Evolutionary conservation across 352 stramenopile species (phyloP), one percentile per base, ranked within the genome.

Genomic region (Pythium phragmiticola): DNA sequence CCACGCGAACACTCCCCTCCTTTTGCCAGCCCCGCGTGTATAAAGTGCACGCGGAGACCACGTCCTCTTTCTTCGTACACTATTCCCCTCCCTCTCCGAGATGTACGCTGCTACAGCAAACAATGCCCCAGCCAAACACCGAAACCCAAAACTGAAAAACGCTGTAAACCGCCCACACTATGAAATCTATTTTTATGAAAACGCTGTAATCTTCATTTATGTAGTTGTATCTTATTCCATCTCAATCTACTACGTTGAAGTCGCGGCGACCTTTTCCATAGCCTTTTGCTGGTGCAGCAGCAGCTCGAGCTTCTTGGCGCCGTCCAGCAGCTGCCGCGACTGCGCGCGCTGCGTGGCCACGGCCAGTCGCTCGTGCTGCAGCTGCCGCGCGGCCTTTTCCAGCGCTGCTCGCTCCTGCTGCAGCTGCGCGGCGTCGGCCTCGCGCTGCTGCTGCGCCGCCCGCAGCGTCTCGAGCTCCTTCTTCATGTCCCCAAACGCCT

Each of bases 271-370:
- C 13, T 65, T 42, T 12, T 70, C 62, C 8, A 77, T 58, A 21
- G 51, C 48, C 48, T 80, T 71, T 52, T 89, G 82, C 64, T 86
- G 76, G 43, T 89, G 74, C 28, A 87, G 41, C 66, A 90, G 73
- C 33, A 65, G 65, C 67, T 89, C 82, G 17, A 89, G 73, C 36
- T 88, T 86, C 37, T 76, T 74, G 23, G 85, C 78, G 47, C 80
- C 77, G 53, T 92, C 77, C 19, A 92, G 65, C 52, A 94, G 80
- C 55, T 90, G 78, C 21, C 83, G 80, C 58, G 83, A 92, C 67
- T 94, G 77, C 65, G 87, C 64, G 43, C 82, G 85, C 68, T 91
- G 81, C 62, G 87, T 90, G 39, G 80, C 80, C 19, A 92, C 73
- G 52, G 82, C 47, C 13, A 92, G 66, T 7, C 80, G 75, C 65